A percentile compares a stretch with the other conserved stretches of the same genome.
These are phyloP conservation scores for Cadophora gregata DNA, from an alignment of 2,329 filamentous ascomycete species.

Conservation along the genomic window DNA sequence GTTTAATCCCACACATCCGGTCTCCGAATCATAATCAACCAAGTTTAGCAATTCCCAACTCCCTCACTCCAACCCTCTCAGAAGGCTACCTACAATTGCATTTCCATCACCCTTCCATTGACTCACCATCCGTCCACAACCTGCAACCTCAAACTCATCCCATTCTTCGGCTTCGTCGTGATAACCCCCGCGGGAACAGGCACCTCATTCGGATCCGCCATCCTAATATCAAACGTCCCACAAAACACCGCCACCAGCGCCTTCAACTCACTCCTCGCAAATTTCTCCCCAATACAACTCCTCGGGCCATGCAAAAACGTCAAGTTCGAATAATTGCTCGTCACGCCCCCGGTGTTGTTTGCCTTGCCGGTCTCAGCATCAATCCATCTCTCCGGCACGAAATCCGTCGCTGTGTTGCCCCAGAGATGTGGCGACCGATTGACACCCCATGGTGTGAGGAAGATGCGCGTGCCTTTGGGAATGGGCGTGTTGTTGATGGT, in stretches of 20 bases:
- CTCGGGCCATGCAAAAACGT: slow-evolving; percentile 87
- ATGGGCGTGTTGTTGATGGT: slow-evolving; percentile 61
- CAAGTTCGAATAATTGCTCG: slow-evolving; percentile 77
- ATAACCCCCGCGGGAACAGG: slow-evolving; percentile 35
- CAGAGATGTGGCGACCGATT: slow-evolving; percentile 63
- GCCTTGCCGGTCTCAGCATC: slow-evolving; percentile 28
- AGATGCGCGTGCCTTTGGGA: slow-evolving; percentile 62
- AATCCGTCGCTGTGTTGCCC: slow-evolving; percentile 64
- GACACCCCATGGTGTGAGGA: slow-evolving; percentile 60
- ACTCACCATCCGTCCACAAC: slow-evolving; percentile 34
- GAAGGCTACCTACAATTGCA: not conserved
- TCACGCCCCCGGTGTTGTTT: slow-evolving; percentile 66
- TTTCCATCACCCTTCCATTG: not conserved
- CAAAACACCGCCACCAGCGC: slow-evolving; percentile 63
- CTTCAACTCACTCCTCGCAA: slow-evolving; percentile 83
- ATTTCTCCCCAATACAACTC: slow-evolving; percentile 81
- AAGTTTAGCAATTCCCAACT: not conserved
- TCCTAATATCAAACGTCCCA: slow-evolving; percentile 33
- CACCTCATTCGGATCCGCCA: slow-evolving; percentile 34
- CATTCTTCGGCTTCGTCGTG: slow-evolving; percentile 39
- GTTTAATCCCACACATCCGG: not conserved
- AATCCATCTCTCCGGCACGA: slow-evolving; percentile 65
- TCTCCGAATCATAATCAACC: not conserved
- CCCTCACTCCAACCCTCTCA: not conserved
- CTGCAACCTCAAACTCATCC: slow-evolving; percentile 37